phyloP scores from a whole-genome alignment of 139 green algal genomes.

The Bryopsis sp. region DNA sequence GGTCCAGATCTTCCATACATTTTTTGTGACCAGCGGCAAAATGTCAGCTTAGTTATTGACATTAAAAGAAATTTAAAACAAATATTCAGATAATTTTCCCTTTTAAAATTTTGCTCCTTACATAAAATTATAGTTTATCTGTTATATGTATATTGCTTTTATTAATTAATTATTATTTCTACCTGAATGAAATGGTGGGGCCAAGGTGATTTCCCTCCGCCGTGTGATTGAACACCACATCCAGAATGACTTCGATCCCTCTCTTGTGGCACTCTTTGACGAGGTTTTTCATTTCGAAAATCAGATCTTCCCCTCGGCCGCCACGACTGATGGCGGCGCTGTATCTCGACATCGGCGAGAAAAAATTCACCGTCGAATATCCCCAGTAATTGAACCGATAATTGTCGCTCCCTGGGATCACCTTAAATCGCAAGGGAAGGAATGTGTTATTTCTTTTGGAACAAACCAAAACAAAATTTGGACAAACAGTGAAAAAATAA shows the following conservation, averaged over 20 bases:
- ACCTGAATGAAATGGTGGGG: conserved; percentile 82
- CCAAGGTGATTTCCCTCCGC: conserved; percentile 91
- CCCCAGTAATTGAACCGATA: conserved; percentile 95
- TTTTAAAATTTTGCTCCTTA: too few species aligned
- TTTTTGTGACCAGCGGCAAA: too few species aligned
- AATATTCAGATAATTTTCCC: too few species aligned
- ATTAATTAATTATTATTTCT: not conserved
- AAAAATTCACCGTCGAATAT: conserved; percentile 94
- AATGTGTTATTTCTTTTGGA: too few species aligned
- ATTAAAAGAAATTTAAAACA: too few species aligned
- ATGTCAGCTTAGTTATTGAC: too few species aligned
- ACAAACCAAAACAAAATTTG: too few species aligned
- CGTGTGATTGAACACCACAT: conserved; percentile 99
- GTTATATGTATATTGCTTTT: conserved; percentile 7
- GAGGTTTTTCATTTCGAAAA: conserved; percentile 91
- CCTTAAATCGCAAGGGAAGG: not conserved
- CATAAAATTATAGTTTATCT: too few species aligned
- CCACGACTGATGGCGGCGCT: conserved; percentile 32
- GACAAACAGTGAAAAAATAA: too few species aligned
- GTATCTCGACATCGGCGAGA: conserved; percentile 88
- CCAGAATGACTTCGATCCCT: conserved; percentile 95
- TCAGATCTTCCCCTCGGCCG: conserved; percentile 25
- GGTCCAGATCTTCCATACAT: too few species aligned
- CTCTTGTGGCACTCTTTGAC: conserved; percentile 81
- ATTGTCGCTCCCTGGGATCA: conserved; percentile 26